Percentiles rank a stretch among this genome's conserved stretches.
phyloP scores from a whole-genome alignment of 352 stramenopile species.

The Globisporangium cystogenes region DNA sequence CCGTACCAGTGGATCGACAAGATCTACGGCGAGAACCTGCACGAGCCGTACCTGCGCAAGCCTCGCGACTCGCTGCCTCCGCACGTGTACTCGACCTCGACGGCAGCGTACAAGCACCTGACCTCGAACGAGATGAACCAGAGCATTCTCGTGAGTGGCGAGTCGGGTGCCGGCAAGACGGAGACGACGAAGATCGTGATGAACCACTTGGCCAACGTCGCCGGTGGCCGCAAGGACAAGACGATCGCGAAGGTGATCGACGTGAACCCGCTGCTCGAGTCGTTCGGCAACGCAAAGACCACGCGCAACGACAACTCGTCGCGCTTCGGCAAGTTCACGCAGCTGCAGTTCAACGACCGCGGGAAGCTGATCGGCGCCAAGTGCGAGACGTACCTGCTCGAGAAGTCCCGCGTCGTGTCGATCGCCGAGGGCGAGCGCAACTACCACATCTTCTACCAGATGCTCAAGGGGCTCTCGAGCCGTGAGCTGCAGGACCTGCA shows the following conservation, averaged over 20 bases:
- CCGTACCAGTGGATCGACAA: conserved; percentile 94
- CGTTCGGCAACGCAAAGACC: conserved; percentile 94
- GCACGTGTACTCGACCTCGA: conserved; percentile 86
- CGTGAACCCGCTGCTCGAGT: conserved; percentile 90
- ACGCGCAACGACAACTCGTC: conserved; percentile 92
- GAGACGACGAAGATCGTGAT: conserved; percentile 96
- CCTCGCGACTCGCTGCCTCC: conserved; percentile 55
- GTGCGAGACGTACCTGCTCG: conserved; percentile 94
- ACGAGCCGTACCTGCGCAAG: conserved; percentile 79
- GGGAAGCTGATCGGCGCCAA: conserved; percentile 83
- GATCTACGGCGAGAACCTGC: conserved; percentile 86
- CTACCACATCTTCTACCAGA: conserved; percentile 98
- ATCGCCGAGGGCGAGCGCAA: conserved; percentile 96
- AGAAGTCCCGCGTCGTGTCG: conserved; percentile 94
- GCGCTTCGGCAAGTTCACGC: conserved; percentile 89
- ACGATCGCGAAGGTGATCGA: conserved; percentile 90
- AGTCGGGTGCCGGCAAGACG: conserved; percentile 92
- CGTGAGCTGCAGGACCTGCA: conserved; percentile 52
- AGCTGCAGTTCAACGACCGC: conserved; percentile 79
- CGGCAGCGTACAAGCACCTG: conserved; percentile 85
- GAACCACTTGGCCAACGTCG: conserved; percentile 83
- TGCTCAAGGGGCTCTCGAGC: conserved; percentile 58
- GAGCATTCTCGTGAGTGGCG: conserved; percentile 84
- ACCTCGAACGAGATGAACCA: conserved; percentile 73
- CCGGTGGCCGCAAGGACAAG: conserved; percentile 81